These are phyloP conservation scores for Hydnomerulius pinastri DNA, from an alignment of 768 basidiomycete genomes.

Conservation along the genomic window DNA sequence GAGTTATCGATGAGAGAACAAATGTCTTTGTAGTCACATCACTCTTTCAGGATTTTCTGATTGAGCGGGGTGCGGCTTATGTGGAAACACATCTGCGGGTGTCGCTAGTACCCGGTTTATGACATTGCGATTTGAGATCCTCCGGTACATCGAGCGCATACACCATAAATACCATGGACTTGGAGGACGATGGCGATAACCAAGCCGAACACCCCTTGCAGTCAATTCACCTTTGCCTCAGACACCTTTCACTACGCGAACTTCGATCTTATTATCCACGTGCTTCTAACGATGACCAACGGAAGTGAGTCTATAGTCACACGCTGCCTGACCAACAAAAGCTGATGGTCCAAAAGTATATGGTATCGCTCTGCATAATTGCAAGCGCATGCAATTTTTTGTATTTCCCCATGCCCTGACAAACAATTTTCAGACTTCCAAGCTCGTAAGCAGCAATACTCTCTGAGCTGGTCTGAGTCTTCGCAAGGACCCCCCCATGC, in stretches of 20 bases:
- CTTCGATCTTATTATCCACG: not conserved
- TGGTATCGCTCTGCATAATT: slow-evolving; percentile 46
- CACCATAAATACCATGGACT: slow-evolving; percentile 26
- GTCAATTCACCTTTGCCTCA: not conserved
- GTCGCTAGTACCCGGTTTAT: slow-evolving; percentile 2
- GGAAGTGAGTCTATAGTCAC: slow-evolving; percentile 19
- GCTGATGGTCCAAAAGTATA: slow-evolving; percentile 29
- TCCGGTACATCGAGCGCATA: slow-evolving; percentile 2
- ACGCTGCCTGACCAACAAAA: not conserved
- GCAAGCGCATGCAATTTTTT: slow-evolving; percentile 31
- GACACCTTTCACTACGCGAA: not conserved
- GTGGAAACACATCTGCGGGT: not conserved
- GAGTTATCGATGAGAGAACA: slow-evolving; percentile 11
- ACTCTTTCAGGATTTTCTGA: slow-evolving; percentile 1
- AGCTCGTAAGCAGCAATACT: slow-evolving; percentile 22
- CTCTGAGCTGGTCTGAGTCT: slow-evolving; percentile 44
- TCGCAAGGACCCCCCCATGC: slow-evolving; percentile 43
- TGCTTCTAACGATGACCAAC: slow-evolving; percentile 14
- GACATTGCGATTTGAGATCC: slow-evolving; percentile 4
- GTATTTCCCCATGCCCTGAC: not conserved
- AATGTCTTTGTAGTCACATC: not conserved
- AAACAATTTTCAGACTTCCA: slow-evolving; percentile 40
- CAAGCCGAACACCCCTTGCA: not conserved
- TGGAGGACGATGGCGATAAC: not conserved
- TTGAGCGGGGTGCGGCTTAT: not conserved